These are phyloP conservation scores for Monosporascus sp. DNA, from an alignment of 2,329 filamentous ascomycete species.

Conservation along the genomic window DNA sequence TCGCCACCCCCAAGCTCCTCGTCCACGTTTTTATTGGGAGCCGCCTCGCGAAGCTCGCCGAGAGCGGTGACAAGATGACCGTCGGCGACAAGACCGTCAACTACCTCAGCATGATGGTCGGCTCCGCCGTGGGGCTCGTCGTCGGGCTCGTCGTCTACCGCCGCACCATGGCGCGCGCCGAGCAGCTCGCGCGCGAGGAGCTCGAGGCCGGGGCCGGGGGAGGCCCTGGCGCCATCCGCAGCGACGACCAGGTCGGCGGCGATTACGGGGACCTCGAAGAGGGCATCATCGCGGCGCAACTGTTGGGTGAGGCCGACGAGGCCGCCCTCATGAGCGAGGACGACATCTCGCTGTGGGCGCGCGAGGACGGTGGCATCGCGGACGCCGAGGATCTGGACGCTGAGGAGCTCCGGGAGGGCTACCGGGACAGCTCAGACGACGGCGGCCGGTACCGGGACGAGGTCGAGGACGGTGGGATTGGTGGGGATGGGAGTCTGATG, in stretches of 20 bases:
- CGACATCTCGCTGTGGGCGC: conserved; percentile 55
- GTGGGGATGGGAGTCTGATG: neutral
- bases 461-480: neutral
- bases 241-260: conserved; percentile 18
- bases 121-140: conserved; percentile 63
- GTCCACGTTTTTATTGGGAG: conserved; percentile 91
- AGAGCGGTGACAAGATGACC: conserved; percentile 79
- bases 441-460: neutral
- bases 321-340: conserved; percentile 55
- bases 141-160: conserved; percentile 86
- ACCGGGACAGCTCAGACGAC: conserved; percentile 11
- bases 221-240: conserved; percentile 25
- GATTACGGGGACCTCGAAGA: conserved; percentile 43
- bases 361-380: conserved; percentile 32
- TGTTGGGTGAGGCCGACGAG: conserved; percentile 42
- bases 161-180: conserved; percentile 59
- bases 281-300: conserved; percentile 29
- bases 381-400: conserved; percentile 20
- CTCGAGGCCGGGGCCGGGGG: conserved; percentile 37
- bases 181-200: conserved; percentile 49
- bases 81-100: conserved; percentile 72
- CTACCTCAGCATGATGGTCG: conserved; percentile 73
- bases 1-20: conserved; percentile 80
- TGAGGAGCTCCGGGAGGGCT: conserved; percentile 19
- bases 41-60: conserved; percentile 76